Conservation (phyloP, 345 rosid species). For the Pugionium dolabratum region DNA sequence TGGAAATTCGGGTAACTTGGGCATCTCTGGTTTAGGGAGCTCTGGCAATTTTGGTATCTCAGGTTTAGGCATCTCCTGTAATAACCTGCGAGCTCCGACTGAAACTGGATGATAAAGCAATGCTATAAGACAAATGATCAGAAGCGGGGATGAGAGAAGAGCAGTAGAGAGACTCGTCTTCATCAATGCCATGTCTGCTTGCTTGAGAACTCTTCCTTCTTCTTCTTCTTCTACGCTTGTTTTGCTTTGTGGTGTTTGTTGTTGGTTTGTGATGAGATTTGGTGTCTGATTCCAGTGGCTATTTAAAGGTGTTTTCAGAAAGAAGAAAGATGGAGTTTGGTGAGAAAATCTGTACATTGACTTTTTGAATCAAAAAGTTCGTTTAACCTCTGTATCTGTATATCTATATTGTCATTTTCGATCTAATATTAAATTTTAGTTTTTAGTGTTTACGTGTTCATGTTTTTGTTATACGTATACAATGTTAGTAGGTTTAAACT, state of each 20-base stretch:
- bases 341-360: constrained; percentile 20
- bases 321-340: constrained; percentile 36
- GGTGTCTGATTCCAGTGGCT: constrained; percentile 21
- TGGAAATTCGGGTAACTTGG: constrained; percentile 5
- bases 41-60: constrained; percentile 40
- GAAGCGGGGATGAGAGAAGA: constrained; percentile 31
- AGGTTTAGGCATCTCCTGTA: constrained; percentile 40
- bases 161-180: constrained; percentile 31
- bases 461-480: constrained; percentile 4
- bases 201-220: constrained; percentile 5
- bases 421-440: constrained; percentile 28
- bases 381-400: constrained; percentile 40
- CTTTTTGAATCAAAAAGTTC: constrained; percentile 20
- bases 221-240: constrained; percentile 12
- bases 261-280: constrained; percentile 34
- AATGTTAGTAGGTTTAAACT: background rate
- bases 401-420: constrained; percentile 30
- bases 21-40: constrained; percentile 33
- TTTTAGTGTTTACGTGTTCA: constrained; percentile 17
- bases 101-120: constrained; percentile 27
- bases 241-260: constrained; percentile 31
- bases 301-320: constrained; percentile 24
- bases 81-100: constrained; percentile 33
- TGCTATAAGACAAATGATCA: constrained; percentile 31
- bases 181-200: constrained; percentile 33